Evolutionary conservation across 2,329 filamentous ascomycete genomes (phyloP).

Genomic region (Calonectria fujianensis): DNA sequence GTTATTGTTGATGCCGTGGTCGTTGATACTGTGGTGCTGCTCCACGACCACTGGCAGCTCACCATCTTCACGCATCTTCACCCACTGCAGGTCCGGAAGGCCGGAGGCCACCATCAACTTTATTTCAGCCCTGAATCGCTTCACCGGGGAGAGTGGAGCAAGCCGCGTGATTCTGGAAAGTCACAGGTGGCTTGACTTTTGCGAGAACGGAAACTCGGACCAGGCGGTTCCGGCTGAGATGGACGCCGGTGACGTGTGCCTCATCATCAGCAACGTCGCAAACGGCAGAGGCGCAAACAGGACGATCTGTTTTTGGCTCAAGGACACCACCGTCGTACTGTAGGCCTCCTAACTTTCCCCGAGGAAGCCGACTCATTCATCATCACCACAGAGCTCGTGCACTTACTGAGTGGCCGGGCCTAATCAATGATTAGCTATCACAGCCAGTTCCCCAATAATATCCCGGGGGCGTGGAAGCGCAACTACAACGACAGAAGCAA

Average conservation of each 20-base stretch:
- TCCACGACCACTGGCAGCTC: not conserved
- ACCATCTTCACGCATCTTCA: constrained; percentile 2
- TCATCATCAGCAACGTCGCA: not conserved
- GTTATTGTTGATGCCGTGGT: too few relatives aligned
- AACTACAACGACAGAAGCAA: not conserved
- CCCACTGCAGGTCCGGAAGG: not conserved
- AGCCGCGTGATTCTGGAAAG: not conserved
- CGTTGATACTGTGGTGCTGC: not conserved
- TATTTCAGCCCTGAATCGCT: not conserved
- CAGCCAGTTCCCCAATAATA: constrained; percentile 1
- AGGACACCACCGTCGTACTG: not conserved
- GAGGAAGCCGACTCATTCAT: not conserved
- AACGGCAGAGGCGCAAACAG: not conserved
- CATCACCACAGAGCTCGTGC: not conserved
- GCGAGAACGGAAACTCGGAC: not conserved
- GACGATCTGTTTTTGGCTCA: not conserved
- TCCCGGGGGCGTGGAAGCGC: not conserved
- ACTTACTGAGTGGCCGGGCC: not conserved
- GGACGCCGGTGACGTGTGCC: constrained; percentile 2
- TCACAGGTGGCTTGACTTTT: not conserved
- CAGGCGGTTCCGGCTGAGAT: not conserved
- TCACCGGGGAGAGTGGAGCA: not conserved
- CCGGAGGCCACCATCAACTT: not conserved
- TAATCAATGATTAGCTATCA: constrained; percentile 1
- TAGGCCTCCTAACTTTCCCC: not conserved